Evolutionary conservation across 148 eudicot genomes (phyloP), one percentile per base, ranked within the genome.

Genomic region (Rhododendron molle): DNA sequence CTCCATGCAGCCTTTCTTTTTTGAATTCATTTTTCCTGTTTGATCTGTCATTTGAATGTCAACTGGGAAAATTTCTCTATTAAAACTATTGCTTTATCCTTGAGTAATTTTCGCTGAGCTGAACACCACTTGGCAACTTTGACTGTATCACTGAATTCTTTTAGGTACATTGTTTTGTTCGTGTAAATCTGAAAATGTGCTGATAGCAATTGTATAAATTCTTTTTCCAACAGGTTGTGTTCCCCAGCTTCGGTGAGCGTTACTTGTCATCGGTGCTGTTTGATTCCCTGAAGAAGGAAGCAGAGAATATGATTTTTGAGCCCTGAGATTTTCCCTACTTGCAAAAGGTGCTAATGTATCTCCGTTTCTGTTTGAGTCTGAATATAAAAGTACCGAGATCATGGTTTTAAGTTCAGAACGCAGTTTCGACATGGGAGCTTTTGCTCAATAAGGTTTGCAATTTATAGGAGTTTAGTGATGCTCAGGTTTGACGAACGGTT

Each of bases 181-280:
- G 0, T 26, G 4, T n/a, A n/a, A 62, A 65, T 65, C 14, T n/a
- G 32, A 26, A 65, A 65, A 10, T 26, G 72, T 1, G 44, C 32
- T 65, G 30, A 65, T 65, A 2, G 30, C 28, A 0, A 62, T 2
- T 65, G 30, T 65, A 10, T n/a, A 26, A 8, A n/a, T 65, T 65
- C 32, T 65, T n/a, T 71, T 79, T 47, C 44, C 14, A 40, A 85
- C 96, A 92, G 94, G 93, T 80, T 47, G 88, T 95, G 9, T 95
- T 95, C 84, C 95, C 98, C 28, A 95, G 98, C 87, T 94, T 94
- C 83, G 97, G 98, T 15, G 98, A 95, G 91, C 92, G 96, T 34
- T 95, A 94, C 84, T 85, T 95, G 76, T 95, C 98, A 1, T 81
- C 98, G 0, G 92, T 89, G 87, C 82, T 95, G 81, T 95, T 95